Evolutionary conservation across 1,284 basidiomycete species (phyloP).

Genomic region (Vanrija pseudolonga): DNA sequence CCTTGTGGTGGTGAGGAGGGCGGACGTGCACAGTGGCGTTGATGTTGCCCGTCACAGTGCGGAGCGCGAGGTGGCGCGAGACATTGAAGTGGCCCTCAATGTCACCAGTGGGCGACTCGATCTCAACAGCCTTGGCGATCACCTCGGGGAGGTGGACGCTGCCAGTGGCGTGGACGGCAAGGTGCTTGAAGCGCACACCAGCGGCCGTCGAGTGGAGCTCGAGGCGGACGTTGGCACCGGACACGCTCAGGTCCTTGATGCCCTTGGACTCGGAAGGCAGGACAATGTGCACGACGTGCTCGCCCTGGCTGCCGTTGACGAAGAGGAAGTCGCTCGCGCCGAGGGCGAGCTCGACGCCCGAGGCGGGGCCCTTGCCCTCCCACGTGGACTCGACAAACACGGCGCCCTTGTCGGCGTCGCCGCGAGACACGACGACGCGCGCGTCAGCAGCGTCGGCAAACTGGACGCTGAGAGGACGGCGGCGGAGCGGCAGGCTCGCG

Average conservation of each 20-base stretch:
- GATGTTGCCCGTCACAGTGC: conserved; percentile 31
- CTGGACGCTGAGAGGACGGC: conserved; percentile 9
- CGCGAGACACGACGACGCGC: conserved; percentile 20
- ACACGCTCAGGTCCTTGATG: conserved; percentile 15
- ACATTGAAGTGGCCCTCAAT: conserved; percentile 36
- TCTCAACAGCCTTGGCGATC: conserved; percentile 6
- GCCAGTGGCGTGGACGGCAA: conserved; percentile 16
- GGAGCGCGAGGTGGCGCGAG: conserved; percentile 17
- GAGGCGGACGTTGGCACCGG: conserved; percentile 14
- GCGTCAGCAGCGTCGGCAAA: conserved; percentile 13
- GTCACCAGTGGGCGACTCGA: conserved; percentile 18
- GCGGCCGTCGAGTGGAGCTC: conserved; percentile 17
- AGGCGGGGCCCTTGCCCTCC: not conserved
- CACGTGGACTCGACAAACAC: conserved; percentile 24
- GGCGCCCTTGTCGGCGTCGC: conserved; percentile 6
- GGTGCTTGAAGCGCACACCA: conserved; percentile 14
- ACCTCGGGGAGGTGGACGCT: conserved; percentile 11
- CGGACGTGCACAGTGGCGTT: conserved; percentile 26
- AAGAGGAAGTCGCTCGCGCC: conserved; percentile 7
- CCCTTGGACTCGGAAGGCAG: conserved; percentile 12
- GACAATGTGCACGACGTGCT: conserved; percentile 22
- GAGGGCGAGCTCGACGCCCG: conserved; percentile 11
- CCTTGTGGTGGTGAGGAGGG: conserved; percentile 4
- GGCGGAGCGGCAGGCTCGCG: conserved; percentile 16
- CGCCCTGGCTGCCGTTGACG: conserved; percentile 5